These are phyloP conservation scores for Gossypium laxum DNA, from an alignment of 441 rosid genomes.

Conservation along the genomic window DNA sequence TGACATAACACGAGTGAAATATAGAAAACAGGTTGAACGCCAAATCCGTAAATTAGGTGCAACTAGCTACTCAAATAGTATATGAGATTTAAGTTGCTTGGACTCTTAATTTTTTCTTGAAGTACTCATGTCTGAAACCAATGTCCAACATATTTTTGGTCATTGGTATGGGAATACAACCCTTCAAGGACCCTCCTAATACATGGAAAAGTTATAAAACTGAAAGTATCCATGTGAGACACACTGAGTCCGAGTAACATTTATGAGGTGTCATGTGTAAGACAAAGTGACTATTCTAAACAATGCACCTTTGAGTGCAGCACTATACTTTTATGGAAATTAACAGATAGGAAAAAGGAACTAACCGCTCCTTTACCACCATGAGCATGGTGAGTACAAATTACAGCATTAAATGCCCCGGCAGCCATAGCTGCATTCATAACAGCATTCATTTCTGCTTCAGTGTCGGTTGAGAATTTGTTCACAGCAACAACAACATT, in stretches of 20 bases:
- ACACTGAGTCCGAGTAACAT: neutral
- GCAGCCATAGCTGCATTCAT: conserved; percentile 65
- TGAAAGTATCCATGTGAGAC: neutral
- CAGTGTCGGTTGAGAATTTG: conserved; percentile 73
- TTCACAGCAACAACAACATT: conserved; percentile 92
- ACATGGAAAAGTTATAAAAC: neutral
- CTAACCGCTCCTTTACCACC: conserved; percentile 94
- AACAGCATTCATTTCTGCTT: conserved; percentile 74
- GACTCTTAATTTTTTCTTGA: too few species aligned
- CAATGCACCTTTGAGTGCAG: neutral
- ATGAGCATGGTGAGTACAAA: conserved; percentile 87
- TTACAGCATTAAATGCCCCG: conserved; percentile 83
- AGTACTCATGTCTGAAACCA: too few species aligned
- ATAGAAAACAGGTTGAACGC: neutral
- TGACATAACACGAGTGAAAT: neutral
- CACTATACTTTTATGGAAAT: neutral
- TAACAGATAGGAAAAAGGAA: conserved; percentile 9
- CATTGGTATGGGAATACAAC: neutral
- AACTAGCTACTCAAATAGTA: neutral
- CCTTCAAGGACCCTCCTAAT: neutral
- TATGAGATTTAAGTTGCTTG: neutral
- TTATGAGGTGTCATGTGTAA: neutral
- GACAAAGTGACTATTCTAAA: neutral
- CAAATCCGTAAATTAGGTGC: neutral
- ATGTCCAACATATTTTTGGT: neutral